Evolutionary conservation across 2,329 filamentous ascomycete species (phyloP), one percentile per base, ranked within the genome.

Genomic region (Didymella glomerata): DNA sequence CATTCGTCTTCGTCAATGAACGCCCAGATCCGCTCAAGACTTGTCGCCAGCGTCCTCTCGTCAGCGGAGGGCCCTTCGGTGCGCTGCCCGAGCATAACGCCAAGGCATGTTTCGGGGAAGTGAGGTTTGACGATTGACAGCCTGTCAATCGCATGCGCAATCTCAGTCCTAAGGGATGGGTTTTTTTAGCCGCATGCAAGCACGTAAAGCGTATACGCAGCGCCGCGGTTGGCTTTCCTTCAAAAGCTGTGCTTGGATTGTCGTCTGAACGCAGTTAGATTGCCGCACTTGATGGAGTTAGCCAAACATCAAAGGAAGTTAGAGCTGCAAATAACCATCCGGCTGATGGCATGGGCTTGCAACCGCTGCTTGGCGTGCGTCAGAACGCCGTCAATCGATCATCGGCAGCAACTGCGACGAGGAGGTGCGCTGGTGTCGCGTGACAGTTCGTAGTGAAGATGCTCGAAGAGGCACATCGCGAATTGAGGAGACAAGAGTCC

Each of bases 361-460:
- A 30, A 4, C 50, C 32, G 42, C 20, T 36, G 46, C 56, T 59
- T 54, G 56, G 56, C 56, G n/a, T 59, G 47, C 50, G 56, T 59
- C 56, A 51, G 50, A 16, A 9, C 24, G 46, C 18, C 41, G 20
- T 41, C 40, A 27, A 38, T 38, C 49, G n/a, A 36, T 40, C 22
- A 24, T 38, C 30, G n/a, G 38, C 45, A 32, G 36, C 44, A 46
- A 46, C 3, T 46, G n/a, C 16, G n/a, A 28, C 25, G 48, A 57
- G 22, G 25, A 20, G 18, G n/a, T 30, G 20, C 32, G 14, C 18
- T 41, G 20, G 18, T 50, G 50, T 59, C 56, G 56, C 50, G 56
- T 59, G 56, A 54, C 50, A 47, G 38, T 5, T 25, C 6, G 13
- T 45, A 25, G 8, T 30, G 28, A 40, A 40, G 45, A 25, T 34